A percentile compares a stretch with the other conserved stretches of the same genome.
Evolutionary conservation across 768 basidiomycete species (phyloP).

Genomic region (Termitomyces sp.): DNA sequence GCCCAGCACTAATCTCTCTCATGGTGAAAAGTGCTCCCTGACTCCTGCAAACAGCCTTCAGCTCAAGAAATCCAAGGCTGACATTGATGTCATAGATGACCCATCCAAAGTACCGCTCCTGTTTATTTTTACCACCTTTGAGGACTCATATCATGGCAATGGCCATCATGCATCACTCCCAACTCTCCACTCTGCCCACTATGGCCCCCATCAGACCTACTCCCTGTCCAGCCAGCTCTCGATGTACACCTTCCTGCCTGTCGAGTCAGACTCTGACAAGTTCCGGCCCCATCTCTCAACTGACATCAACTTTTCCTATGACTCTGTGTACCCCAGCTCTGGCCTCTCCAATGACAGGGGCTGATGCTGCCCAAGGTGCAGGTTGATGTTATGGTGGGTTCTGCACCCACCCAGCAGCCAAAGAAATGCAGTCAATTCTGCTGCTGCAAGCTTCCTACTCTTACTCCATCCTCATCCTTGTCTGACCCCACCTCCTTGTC

Average conservation of each 20-base stretch:
- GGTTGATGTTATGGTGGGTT: not conserved
- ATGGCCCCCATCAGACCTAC: constrained; percentile 43
- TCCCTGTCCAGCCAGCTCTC: constrained; percentile 40
- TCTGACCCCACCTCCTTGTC: not conserved
- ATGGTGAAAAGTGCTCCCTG: constrained; percentile 57
- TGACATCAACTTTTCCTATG: constrained; percentile 45
- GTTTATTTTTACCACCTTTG: constrained; percentile 72
- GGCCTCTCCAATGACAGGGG: not conserved
- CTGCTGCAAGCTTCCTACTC: constrained; percentile 16
- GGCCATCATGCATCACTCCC: constrained; percentile 58
- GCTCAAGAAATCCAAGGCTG: constrained; percentile 47
- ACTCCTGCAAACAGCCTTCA: constrained; percentile 57
- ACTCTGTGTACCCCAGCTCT: constrained; percentile 45
- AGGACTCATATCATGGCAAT: constrained; percentile 58
- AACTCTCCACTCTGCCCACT: constrained; percentile 40
- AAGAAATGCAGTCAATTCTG: constrained; percentile 14
- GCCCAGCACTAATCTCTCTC: constrained; percentile 55
- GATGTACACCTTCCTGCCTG: constrained; percentile 59
- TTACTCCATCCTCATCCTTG: not conserved
- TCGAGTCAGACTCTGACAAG: constrained; percentile 39
- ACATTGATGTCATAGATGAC: constrained; percentile 39
- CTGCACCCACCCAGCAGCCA: constrained; percentile 1
- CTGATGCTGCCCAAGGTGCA: not conserved
- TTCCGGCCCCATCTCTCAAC: constrained; percentile 50
- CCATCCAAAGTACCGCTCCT: constrained; percentile 72